These are phyloP conservation scores for Myotisia sp. DNA, from an alignment of 2,329 filamentous ascomycete genomes.

Conservation along the genomic window DNA sequence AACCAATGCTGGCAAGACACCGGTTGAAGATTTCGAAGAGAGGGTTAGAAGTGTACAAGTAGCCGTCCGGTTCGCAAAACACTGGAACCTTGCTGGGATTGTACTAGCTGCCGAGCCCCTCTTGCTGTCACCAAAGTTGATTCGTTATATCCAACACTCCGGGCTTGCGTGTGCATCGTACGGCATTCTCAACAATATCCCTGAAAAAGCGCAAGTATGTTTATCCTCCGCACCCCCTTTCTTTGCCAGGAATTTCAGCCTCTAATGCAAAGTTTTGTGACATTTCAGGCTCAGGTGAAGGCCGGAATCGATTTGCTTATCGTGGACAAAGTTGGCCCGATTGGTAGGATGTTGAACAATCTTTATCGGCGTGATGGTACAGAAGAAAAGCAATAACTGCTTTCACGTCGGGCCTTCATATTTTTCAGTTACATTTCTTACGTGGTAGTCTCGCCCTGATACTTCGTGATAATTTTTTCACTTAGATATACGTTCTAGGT, in stretches of 20 bases:
- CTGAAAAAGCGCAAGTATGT: constrained; percentile 14
- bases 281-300: constrained; percentile 13
- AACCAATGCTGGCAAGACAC: constrained; percentile 17
- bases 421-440: too few relatives aligned
- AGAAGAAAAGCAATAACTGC: too few relatives aligned
- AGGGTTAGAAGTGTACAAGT: constrained; percentile 25
- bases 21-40: constrained; percentile 17
- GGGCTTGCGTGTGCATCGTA: constrained; percentile 25
- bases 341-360: constrained; percentile 11
- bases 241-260: neutral
- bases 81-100: constrained; percentile 26
- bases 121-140: constrained; percentile 24
- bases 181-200: constrained; percentile 22
- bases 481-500: too few relatives aligned
- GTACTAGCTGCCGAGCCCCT: constrained; percentile 25
- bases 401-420: too few relatives aligned
- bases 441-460: too few relatives aligned
- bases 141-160: constrained; percentile 21
- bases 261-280: neutral
- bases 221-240: neutral
- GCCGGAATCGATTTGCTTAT: constrained; percentile 16
- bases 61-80: constrained; percentile 26
- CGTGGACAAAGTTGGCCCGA: constrained; percentile 14
- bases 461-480: too few relatives aligned
- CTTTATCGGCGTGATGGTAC: too few relatives aligned